Percentiles rank a stretch among this genome's conserved stretches.
Evolutionary conservation across 1,284 basidiomycete genomes (phyloP).

Genomic region (Neonothopanus nambi): DNA sequence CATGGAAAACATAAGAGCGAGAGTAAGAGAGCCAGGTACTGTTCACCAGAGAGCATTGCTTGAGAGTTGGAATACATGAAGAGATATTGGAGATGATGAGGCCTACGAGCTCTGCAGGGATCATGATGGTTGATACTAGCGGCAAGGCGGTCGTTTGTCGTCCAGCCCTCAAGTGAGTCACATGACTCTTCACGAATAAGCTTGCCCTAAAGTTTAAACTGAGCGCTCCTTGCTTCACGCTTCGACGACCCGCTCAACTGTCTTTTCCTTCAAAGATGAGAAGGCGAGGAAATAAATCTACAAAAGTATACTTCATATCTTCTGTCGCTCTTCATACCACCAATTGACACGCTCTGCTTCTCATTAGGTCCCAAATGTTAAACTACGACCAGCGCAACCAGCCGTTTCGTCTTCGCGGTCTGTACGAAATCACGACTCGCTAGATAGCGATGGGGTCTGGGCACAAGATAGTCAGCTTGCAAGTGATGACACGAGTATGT

Average conservation of each 20-base stretch:
- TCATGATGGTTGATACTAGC: too few species aligned
- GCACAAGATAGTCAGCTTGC: conserved; percentile 42
- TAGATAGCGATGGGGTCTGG: conserved; percentile 27
- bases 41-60: too few species aligned
- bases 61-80: too few species aligned
- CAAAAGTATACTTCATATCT: conserved; percentile 36
- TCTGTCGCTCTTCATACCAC: background rate
- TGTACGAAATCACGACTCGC: conserved; percentile 7
- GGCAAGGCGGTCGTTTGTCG: too few species aligned
- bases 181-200: background rate
- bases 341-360: background rate
- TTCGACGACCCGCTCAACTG: background rate
- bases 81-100: too few species aligned
- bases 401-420: conserved; percentile 27
- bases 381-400: conserved; percentile 62
- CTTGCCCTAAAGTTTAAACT: background rate
- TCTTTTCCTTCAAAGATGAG: background rate
- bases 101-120: too few species aligned
- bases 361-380: conserved; percentile 71
- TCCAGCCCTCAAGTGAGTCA: too few species aligned
- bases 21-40: too few species aligned
- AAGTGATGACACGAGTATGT: conserved; percentile 40
- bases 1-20: too few species aligned
- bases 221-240: background rate
- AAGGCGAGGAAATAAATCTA: conserved; percentile 34